Evolutionary conservation across 1,139 yeast genomes (phyloP).

Genomic region (Saccharomyces hybrid): DNA sequence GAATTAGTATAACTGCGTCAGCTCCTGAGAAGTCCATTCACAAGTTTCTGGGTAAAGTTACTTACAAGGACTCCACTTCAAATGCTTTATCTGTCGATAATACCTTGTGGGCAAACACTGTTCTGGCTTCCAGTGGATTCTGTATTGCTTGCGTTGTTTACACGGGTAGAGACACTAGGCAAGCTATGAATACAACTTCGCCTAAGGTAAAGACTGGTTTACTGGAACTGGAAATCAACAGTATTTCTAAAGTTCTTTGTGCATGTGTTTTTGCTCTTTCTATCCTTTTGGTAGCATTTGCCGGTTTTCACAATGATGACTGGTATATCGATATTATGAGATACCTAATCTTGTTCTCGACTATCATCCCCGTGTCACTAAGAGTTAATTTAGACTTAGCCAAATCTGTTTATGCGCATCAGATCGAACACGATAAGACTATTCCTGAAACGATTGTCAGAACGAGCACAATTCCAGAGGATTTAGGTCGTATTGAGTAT

Average conservation of each 20-base stretch:
- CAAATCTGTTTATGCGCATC: conserved; percentile 91
- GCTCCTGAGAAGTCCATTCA: conserved; percentile 83
- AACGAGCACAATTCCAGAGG: conserved; percentile 97
- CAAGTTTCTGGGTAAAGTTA: conserved; percentile 64
- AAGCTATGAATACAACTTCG: conserved; percentile 83
- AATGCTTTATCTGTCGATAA: conserved; percentile 75
- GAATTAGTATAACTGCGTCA: conserved; percentile 56
- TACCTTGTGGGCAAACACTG: conserved; percentile 97
- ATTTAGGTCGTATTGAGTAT: conserved; percentile 91
- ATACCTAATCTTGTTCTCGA: conserved; percentile 82
- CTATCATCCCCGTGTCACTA: conserved; percentile 92
- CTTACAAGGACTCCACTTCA: conserved; percentile 46
- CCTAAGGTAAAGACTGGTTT: conserved; percentile 89
- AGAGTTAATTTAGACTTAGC: conserved; percentile 94
- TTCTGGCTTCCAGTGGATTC: conserved; percentile 77
- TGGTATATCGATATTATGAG: conserved; percentile 93
- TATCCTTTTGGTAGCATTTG: conserved; percentile 65
- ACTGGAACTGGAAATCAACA: conserved; percentile 84
- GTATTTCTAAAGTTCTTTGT: conserved; percentile 80
- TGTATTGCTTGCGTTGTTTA: conserved; percentile 83
- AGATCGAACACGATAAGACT: conserved; percentile 77
- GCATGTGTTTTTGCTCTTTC: conserved; percentile 76
- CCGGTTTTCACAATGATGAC: conserved; percentile 58
- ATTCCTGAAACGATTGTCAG: conserved; percentile 88
- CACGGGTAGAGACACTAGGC: conserved; percentile 91